phyloP scores from a whole-genome alignment of 805 yeast genomes.

The Blastobotrys attinorum region DNA sequence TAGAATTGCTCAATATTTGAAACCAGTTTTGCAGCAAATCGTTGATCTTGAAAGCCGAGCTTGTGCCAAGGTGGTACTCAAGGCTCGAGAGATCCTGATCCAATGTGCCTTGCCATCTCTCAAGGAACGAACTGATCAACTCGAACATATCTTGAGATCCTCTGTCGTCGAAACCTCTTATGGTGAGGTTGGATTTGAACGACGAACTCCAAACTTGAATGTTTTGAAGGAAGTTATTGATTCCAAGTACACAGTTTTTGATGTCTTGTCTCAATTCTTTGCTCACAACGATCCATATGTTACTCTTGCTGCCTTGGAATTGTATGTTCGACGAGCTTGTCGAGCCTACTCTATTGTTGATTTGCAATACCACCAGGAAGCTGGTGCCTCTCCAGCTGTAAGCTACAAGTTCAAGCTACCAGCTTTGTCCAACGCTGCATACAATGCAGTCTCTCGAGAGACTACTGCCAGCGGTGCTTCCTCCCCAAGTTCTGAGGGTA shows the following conservation, averaged over 20 bases:
- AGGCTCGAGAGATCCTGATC: slow-evolving; percentile 92
- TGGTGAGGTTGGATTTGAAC: slow-evolving; percentile 73
- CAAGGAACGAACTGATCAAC: slow-evolving; percentile 92
- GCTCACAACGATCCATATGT: slow-evolving; percentile 78
- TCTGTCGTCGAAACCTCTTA: slow-evolving; percentile 85
- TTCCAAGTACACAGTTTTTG: slow-evolving; percentile 92
- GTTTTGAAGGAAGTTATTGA: slow-evolving; percentile 88
- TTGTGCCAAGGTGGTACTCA: slow-evolving; percentile 87
- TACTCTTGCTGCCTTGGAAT: slow-evolving; percentile 93
- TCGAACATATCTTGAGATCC: slow-evolving; percentile 89
- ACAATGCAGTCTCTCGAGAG: slow-evolving; percentile 42
- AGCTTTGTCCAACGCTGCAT: slow-evolving; percentile 59
- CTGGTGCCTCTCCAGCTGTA: slow-evolving; percentile 51
- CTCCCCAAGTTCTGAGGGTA: slow-evolving; percentile 14
- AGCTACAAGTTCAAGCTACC: slow-evolving; percentile 89
- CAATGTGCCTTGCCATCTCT: slow-evolving; percentile 96
- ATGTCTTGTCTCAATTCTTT: slow-evolving; percentile 88
- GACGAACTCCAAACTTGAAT: slow-evolving; percentile 73
- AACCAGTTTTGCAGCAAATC: slow-evolving; percentile 63
- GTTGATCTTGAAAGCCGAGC: slow-evolving; percentile 87
- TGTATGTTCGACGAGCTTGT: slow-evolving; percentile 92
- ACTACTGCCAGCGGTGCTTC: slow-evolving; percentile 29
- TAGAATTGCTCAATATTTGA: slow-evolving; percentile 57
- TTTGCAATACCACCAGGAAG: slow-evolving; percentile 49
- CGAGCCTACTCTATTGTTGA: slow-evolving; percentile 88